These are phyloP conservation scores for Termitomyces sp. DNA, from an alignment of 768 basidiomycete genomes.

Conservation along the genomic window DNA sequence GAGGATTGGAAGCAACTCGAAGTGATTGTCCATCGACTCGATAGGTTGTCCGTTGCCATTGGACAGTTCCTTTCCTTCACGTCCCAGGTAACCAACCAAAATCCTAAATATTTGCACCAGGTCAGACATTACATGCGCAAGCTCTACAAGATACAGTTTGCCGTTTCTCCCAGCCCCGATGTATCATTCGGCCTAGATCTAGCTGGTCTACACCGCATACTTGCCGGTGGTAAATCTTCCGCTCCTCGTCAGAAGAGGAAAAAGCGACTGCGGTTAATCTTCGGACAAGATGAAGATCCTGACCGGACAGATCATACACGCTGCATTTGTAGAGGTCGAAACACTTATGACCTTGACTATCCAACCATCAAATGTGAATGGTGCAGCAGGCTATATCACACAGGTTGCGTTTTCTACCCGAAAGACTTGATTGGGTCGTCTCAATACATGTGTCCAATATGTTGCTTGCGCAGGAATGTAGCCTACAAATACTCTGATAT, in stretches of 20 bases:
- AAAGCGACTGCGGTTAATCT: slow-evolving; percentile 53
- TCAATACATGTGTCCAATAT: slow-evolving; percentile 67
- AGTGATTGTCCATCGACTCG: slow-evolving; percentile 72
- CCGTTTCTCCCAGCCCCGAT: slow-evolving; percentile 77
- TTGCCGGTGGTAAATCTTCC: slow-evolving; percentile 60
- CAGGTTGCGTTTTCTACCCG: slow-evolving; percentile 71
- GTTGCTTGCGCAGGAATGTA: slow-evolving; percentile 69
- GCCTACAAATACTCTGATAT: slow-evolving; percentile 72
- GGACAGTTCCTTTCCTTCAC: slow-evolving; percentile 78
- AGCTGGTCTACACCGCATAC: slow-evolving; percentile 74
- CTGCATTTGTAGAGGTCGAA: slow-evolving; percentile 75
- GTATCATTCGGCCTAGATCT: slow-evolving; percentile 80
- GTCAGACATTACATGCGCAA: slow-evolving; percentile 91
- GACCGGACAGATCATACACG: slow-evolving; percentile 74
- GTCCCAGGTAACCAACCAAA: slow-evolving; percentile 62
- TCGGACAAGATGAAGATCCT: slow-evolving; percentile 70
- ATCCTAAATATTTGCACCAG: slow-evolving; percentile 72
- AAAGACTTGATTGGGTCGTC: slow-evolving; percentile 27
- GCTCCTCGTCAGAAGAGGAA: slow-evolving; percentile 51
- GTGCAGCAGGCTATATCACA: slow-evolving; percentile 66
- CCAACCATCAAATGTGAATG: slow-evolving; percentile 61
- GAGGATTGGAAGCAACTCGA: slow-evolving; percentile 78
- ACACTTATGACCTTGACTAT: slow-evolving; percentile 51
- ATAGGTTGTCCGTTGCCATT: slow-evolving; percentile 67
- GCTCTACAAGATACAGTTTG: slow-evolving; percentile 83